Evolutionary conservation across 192 early-diverging fungal genomes (phyloP), one percentile per base, ranked within the genome.

Genomic region (Coemansia sp.): DNA sequence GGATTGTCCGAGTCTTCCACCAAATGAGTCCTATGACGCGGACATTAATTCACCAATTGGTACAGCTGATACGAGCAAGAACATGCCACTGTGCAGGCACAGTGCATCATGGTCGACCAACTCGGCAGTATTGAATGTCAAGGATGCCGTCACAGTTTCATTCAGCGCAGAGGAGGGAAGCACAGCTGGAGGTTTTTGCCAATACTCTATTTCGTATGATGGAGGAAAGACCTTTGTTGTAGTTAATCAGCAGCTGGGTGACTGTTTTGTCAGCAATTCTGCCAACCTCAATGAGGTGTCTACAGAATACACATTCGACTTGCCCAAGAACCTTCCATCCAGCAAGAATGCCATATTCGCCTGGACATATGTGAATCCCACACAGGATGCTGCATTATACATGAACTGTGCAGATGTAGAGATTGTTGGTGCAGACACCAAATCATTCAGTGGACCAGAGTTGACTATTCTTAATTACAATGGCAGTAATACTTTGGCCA

Each of bases 161-260:
- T 87, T 87, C 64, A 57, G 46, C 14, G n/a, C 42, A 6, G 37
- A 37, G 22, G 21, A 49, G 0, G 65, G 56, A 0, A 65, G 61
- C 21, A 86, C 87, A 55, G 69, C 69, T 21, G 87, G 87, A 1
- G 89, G 89, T 2, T 85, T 89, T 47, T 89, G 87, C 23, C 82
- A 90, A 62, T 88, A 86, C 63, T 82, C 87, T 0, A 66, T 88
- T 6, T 89, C 87, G 0, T 86, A 84, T 42, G 89, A 90, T 50
- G 53, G 57, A 23, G 87, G 83, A 23, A 67, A 81, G 25, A 86
- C 79, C 21, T 87, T 83, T 66, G 85, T 80, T 2, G 87, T 86
- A 3, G 48, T 90, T 17, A 74, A 86, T 44, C 72, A 78, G 19
- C 58, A 68, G 17, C 55, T 84, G 11, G 46, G 75, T 10, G 46